Evolutionary conservation across 1,284 basidiomycete species (phyloP), one percentile per base, ranked within the genome.

Genomic region (Neotropicomus parvogracilis): DNA sequence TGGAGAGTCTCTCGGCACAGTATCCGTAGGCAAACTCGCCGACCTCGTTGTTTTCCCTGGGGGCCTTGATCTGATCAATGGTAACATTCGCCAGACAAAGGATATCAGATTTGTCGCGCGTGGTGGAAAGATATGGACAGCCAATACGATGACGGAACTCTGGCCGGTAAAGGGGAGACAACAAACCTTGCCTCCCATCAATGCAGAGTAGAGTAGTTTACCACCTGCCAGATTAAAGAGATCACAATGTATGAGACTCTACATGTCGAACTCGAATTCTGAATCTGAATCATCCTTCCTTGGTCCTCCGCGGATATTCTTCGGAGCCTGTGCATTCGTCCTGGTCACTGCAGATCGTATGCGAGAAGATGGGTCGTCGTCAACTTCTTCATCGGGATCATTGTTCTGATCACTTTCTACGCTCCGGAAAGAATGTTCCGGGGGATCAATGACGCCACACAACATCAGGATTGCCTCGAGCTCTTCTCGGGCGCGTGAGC

Each of bases 121-220:
- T 36, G 83, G 83, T 31, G 83, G 84, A 27, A 72, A 82, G 45
- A 67, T 86, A 35, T 87, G 84, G 81, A 73, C 80, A 46, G 81
- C 83, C 0, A 67, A 71, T 26, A 79, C 74, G 2, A 79, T 87
- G 83, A 72, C 70, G 27, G 83, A 88, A 60, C 67, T 82, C 3
- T 87, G 83, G 83, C 84, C 85, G 5, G 63, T 78, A 32, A 74
- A 78, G 48, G 80, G 82, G 14, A 73, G 72, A 55, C 75, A 70
- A 50, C 76, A 78, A 52, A 56, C 55, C 7, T 65, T 81, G 59
- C 81, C 83, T 21, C 74, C 77, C 16, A 65, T 85, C 43, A 86
- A 85, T 63, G 73, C 75, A 1, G 79, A 83, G 42, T 84, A 1
- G 79, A 83, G 42, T 83, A 66, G 48, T 50, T 24, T 45, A 27